phyloP scores from a whole-genome alignment of 2,329 filamentous ascomycete species.

The Talaromyces sp. region DNA sequence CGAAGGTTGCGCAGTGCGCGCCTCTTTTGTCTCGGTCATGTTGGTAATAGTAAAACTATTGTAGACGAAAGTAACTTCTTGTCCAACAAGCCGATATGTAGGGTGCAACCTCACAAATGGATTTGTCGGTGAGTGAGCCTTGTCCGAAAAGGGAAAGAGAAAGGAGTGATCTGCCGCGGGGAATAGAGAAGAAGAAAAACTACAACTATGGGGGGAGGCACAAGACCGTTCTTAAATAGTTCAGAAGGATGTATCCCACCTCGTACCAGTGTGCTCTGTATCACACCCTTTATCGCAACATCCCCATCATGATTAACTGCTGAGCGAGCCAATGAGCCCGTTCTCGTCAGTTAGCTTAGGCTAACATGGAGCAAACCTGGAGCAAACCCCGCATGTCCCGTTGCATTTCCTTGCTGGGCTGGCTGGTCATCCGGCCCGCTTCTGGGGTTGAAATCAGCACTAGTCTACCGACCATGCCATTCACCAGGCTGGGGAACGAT shows the following conservation, averaged over 20 bases:
- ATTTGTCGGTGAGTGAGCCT: background rate
- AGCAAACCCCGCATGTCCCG: constrained; percentile 1
- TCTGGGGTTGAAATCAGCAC: background rate
- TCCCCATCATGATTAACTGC: background rate
- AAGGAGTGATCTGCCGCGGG: background rate
- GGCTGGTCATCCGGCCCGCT: background rate
- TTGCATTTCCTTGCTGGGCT: background rate
- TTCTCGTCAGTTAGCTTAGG: background rate
- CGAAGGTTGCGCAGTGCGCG: background rate
- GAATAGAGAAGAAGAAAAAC: background rate
- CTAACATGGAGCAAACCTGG: background rate
- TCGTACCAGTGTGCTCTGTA: no score
- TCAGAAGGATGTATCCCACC: background rate
- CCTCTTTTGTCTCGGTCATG: constrained; percentile 6
- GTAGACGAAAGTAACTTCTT: background rate
- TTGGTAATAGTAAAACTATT: background rate
- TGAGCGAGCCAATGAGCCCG: background rate
- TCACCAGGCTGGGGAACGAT: background rate
- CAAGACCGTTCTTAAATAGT: background rate
- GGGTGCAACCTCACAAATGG: background rate
- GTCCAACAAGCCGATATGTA: background rate
- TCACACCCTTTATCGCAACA: background rate
- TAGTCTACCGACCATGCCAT: background rate
- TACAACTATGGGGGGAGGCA: background rate
- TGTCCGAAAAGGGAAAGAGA: background rate